Evolutionary conservation across 257 asterid genomes (phyloP), one percentile per base, ranked within the genome.

Genomic region (Avicennia marina): DNA sequence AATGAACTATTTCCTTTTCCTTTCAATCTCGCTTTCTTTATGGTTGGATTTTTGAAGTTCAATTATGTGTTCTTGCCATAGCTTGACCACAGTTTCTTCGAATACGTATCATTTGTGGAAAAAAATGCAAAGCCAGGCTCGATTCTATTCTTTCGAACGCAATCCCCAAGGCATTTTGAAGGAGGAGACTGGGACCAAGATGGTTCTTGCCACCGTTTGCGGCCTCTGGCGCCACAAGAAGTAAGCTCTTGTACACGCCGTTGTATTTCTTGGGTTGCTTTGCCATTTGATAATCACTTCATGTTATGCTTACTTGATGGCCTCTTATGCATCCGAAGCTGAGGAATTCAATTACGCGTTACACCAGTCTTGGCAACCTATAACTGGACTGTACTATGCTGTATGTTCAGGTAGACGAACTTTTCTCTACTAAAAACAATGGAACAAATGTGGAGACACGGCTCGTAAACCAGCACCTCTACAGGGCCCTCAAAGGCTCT

Each of bases 121-220:
- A 74, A 77, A 69, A 72, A 62, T 53, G 72, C 68, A 29, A 74
- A 65, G 13, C 78, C 81, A 27, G 77, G 55, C 65, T 79, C 94
- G 24, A 60, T 67, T 16, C 27, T 81, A 34, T 76, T 78, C 69
- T 85, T 91, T 49, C 85, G 95, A 62, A 81, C 98, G 17, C 96
- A 91, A 62, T 91, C 96, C 11, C 98, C 98, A 0, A 70, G 95
- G 60, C 96, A 91, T 76, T 91, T 91, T 65, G 98, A 91, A 78
- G 93, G 94, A 68, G 98, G 96, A 39, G 96, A 91, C 50, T 91
- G 96, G 95, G 82, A 91, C 77, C 93, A 78, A 69, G 96, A 96
- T 55, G 98, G 98, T 56, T 69, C 94, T 25, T 91, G 98, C 64
- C 80, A 76, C 62, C 95, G 85, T 22, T 42, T 65, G 7, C 79